A percentile compares a stretch with the other conserved stretches of the same genome.
phyloP scores from a whole-genome alignment of 2,329 filamentous ascomycete species.

The Nothophoma quercina region DNA sequence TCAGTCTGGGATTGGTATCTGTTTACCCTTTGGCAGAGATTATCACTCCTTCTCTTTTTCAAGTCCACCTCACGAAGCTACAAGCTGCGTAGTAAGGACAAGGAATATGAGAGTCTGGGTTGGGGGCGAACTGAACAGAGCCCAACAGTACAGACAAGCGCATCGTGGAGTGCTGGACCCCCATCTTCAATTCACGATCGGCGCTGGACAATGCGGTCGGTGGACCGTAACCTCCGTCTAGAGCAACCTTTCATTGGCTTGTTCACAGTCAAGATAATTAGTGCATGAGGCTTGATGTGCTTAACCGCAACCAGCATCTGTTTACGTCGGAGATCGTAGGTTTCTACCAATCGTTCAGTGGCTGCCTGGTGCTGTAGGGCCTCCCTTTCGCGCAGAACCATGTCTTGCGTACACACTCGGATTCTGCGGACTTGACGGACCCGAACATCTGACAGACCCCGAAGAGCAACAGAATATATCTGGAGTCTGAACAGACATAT shows the following conservation, averaged over 20 bases:
- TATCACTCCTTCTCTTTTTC: too few species aligned
- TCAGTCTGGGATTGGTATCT: too few species aligned
- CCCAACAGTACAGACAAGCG: neutral
- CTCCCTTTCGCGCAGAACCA: neutral
- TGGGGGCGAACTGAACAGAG: too few species aligned
- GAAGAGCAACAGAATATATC: constrained; percentile 1
- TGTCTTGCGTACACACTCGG: neutral
- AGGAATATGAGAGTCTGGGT: too few species aligned
- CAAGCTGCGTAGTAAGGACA: too few species aligned
- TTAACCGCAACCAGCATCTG: constrained; percentile 7
- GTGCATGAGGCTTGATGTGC: neutral
- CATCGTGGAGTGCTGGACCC: neutral
- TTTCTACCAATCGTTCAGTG: neutral
- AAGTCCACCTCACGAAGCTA: too few species aligned
- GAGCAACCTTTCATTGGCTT: neutral
- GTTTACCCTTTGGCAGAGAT: too few species aligned
- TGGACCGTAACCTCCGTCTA: neutral
- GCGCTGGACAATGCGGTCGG: neutral
- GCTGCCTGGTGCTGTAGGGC: constrained; percentile 1
- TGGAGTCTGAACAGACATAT: neutral
- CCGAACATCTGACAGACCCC: neutral
- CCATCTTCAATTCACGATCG: neutral
- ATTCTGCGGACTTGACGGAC: constrained; percentile 1
- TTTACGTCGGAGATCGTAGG: constrained; percentile 1
- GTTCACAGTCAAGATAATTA: neutral